Evolutionary conservation across 768 basidiomycete genomes (phyloP).

Genomic region (Pulveroboletus ravenelii): DNA sequence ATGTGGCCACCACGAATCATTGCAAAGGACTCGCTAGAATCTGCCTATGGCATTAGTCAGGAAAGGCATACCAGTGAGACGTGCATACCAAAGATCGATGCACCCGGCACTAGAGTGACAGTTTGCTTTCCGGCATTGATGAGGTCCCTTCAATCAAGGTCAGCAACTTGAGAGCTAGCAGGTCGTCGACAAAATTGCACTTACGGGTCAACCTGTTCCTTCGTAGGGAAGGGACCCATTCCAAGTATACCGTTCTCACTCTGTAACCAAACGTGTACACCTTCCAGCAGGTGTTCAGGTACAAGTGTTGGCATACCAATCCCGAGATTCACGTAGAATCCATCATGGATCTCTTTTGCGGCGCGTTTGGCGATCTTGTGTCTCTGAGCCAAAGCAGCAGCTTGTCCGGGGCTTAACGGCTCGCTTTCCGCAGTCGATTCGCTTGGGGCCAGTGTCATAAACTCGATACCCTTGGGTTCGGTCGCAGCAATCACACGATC

Average conservation of each 20-base stretch:
- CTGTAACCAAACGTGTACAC: conserved; percentile 82
- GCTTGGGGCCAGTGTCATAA: conserved; percentile 60
- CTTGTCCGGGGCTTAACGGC: conserved; percentile 44
- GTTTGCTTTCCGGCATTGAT: conserved; percentile 97
- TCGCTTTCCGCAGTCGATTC: conserved; percentile 28
- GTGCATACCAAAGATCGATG: conserved; percentile 77
- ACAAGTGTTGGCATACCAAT: conserved; percentile 91
- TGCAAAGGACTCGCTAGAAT: conserved; percentile 90
- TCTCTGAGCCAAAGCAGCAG: conserved; percentile 48
- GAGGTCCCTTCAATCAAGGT: conserved; percentile 55
- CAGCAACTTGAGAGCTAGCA: neutral
- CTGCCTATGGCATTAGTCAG: conserved; percentile 23
- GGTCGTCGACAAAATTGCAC: conserved; percentile 25
- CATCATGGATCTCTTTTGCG: conserved; percentile 84
- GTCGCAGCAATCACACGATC: conserved; percentile 83
- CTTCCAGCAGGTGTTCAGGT: conserved; percentile 69
- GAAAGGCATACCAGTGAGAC: neutral
- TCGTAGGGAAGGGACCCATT: conserved; percentile 86
- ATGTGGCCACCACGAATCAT: conserved; percentile 99
- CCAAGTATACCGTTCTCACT: conserved; percentile 90
- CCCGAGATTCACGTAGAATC: conserved; percentile 84
- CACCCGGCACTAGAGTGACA: conserved; percentile 86
- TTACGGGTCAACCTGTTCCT: conserved; percentile 76
- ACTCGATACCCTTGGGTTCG: conserved; percentile 73
- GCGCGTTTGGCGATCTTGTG: conserved; percentile 81